Evolutionary conservation across 805 yeast genomes (phyloP).

Genomic region (Myxozyma neotropica): DNA sequence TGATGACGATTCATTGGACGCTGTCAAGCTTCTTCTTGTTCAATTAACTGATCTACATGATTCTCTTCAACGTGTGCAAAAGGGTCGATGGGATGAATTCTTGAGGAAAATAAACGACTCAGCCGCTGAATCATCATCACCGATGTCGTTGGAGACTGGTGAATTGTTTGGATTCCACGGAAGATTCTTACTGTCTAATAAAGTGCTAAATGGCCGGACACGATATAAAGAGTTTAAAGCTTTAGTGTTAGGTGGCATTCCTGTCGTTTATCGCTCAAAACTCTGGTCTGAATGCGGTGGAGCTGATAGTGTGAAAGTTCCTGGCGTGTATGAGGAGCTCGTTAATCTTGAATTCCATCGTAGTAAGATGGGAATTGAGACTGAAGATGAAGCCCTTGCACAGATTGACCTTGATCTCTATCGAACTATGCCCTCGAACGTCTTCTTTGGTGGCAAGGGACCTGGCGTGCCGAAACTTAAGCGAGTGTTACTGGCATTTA

Average conservation of each 20-base stretch:
- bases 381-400: constrained; percentile 44
- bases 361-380: constrained; percentile 7
- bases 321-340: constrained; percentile 51
- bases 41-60: constrained; percentile 52
- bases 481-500: constrained; percentile 54
- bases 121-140: constrained; percentile 34
- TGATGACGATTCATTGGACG: constrained; percentile 13
- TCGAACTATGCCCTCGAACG: constrained; percentile 58
- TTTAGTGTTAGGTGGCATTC: constrained; percentile 53
- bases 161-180: constrained; percentile 50
- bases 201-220: constrained; percentile 18
- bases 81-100: constrained; percentile 52
- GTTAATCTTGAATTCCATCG: constrained; percentile 29
- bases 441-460: constrained; percentile 56
- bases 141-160: constrained; percentile 38
- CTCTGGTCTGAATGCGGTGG: constrained; percentile 62
- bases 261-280: constrained; percentile 50
- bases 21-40: constrained; percentile 42
- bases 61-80: constrained; percentile 45
- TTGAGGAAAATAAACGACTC: constrained; percentile 43
- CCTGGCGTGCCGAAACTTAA: constrained; percentile 55
- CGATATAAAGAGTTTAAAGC: constrained; percentile 42
- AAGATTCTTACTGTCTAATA: constrained; percentile 40
- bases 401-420: constrained; percentile 59
- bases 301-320: constrained; percentile 48